Conservation (phyloP, 495 filamentous ascomycete genomes). For the Hypoxylon fragiforme region DNA sequence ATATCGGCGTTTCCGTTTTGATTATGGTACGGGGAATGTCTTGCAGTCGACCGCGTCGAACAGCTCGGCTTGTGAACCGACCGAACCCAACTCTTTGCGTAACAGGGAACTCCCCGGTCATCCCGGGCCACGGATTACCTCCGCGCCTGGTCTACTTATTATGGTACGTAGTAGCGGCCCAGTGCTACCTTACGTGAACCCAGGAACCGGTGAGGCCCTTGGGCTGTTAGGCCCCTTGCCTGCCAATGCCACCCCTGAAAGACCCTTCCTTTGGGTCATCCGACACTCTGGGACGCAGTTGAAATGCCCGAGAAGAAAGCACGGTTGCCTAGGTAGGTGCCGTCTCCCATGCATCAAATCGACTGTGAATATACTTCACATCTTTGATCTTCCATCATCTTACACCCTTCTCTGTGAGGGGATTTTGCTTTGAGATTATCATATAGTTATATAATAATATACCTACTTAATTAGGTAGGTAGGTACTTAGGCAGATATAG, state of each 20-base stretch:
- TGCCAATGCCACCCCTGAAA: conserved; percentile 30
- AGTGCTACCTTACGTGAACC: conserved; percentile 28
- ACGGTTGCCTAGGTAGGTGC: conserved; percentile 14
- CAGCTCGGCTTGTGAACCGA: conserved; percentile 8
- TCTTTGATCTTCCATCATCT: background rate
- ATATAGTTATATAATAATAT: too few relatives aligned
- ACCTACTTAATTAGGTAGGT: too few relatives aligned
- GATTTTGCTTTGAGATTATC: too few relatives aligned
- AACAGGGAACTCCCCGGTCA: conserved; percentile 18
- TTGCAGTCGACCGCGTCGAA: background rate
- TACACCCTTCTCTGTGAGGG: conserved; percentile 13
- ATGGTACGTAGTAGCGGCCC: conserved; percentile 15
- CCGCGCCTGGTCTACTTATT: conserved; percentile 18
- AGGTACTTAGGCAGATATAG: too few relatives aligned
- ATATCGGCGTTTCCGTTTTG: background rate
- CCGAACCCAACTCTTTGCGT: conserved; percentile 11
- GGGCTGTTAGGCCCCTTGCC: conserved; percentile 5
- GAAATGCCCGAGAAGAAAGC: conserved; percentile 29
- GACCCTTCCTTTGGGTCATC: conserved; percentile 28
- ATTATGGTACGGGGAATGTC: background rate
- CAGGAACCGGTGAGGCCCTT: conserved; percentile 32
- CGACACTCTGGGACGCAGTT: conserved; percentile 29
- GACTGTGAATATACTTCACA: conserved; percentile 6
- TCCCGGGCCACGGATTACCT: conserved; percentile 25
- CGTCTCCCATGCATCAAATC: conserved; percentile 5